These are phyloP conservation scores for Mycogone perniciosa DNA, from an alignment of 2,329 filamentous ascomycete species.

Conservation along the genomic window DNA sequence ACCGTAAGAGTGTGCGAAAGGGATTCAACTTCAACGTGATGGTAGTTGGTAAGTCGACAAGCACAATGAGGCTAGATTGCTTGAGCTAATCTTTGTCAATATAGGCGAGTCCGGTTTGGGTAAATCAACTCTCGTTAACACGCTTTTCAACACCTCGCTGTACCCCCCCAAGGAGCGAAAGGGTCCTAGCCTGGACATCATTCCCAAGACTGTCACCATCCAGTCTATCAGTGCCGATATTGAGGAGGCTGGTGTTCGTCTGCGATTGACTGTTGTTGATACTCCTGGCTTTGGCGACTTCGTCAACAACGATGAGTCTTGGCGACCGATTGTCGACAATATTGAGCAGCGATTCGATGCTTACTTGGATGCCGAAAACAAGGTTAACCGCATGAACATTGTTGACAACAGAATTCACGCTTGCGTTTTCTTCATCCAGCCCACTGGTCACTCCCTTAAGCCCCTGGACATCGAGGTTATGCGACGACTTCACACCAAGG, in stretches of 20 bases:
- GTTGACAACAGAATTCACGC: slow-evolving; percentile 98
- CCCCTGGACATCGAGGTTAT: slow-evolving; percentile 98
- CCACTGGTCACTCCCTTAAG: slow-evolving; percentile 96
- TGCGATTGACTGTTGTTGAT: slow-evolving; percentile 93
- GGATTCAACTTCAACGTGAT: slow-evolving; percentile 99
- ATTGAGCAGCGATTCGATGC: slow-evolving; percentile 99
- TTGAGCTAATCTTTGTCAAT: not conserved
- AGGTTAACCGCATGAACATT: slow-evolving; percentile 99
- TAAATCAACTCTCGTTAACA: slow-evolving; percentile 99
- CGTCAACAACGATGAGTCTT: slow-evolving; percentile 99
- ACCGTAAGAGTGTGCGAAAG: slow-evolving; percentile 99
- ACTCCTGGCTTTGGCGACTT: slow-evolving; percentile 98
- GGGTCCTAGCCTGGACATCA: slow-evolving; percentile 93
- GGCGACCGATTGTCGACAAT: slow-evolving; percentile 98
- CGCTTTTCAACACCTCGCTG: slow-evolving; percentile 97
- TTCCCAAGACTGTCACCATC: slow-evolving; percentile 94
- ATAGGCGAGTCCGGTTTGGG: slow-evolving; percentile 96
- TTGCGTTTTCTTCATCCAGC: slow-evolving; percentile 99
- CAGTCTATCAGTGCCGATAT: slow-evolving; percentile 95
- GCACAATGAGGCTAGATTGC: not conserved
- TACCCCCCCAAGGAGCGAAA: slow-evolving; percentile 99
- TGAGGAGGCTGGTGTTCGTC: slow-evolving; percentile 95
- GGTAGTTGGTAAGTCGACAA: slow-evolving; percentile 81
- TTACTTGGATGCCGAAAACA: slow-evolving; percentile 98
- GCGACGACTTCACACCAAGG: slow-evolving; percentile 98